Conservation (phyloP, 169 alveolate species). For the Sarcocystis neurona region DNA sequence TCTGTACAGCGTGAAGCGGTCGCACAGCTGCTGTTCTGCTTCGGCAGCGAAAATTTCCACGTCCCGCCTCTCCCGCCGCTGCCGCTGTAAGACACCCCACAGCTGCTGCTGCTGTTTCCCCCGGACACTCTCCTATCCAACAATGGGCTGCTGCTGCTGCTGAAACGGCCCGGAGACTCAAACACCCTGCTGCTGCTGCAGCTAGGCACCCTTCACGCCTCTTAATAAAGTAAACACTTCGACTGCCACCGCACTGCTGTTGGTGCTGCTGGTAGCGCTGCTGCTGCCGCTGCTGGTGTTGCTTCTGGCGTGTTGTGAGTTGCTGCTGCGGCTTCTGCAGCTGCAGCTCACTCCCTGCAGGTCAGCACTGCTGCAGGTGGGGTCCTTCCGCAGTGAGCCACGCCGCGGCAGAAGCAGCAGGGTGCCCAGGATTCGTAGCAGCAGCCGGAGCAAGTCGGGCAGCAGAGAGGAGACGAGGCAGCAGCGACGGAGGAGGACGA, state of each 20-base stretch:
- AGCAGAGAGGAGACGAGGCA: no score
- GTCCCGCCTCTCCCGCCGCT: not conserved
- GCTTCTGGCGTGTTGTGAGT: slow-evolving; percentile 52
- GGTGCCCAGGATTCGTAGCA: no score
- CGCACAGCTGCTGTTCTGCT: not conserved
- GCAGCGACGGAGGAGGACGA: no score
- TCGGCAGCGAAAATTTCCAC: not conserved
- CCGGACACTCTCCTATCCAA: no score
- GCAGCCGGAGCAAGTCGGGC: no score
- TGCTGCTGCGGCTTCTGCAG: no score
- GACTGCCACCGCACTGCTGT: not conserved
- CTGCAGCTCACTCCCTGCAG: no score
- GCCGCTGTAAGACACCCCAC: no score
- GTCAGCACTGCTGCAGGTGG: no score
- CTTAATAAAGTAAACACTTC: not conserved
- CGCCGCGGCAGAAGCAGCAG: no score
- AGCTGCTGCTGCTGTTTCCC: not conserved
- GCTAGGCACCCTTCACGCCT: not conserved
- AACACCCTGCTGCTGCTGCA: not conserved
- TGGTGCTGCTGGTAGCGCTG: not conserved
- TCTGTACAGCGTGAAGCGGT: not conserved
- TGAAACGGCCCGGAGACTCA: not conserved
- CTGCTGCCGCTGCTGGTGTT: slow-evolving; percentile 46
- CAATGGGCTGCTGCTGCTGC: slow-evolving; percentile 28
- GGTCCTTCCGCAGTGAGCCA: no score